These are phyloP conservation scores for Pseudozyma tsukubaensis DNA, from an alignment of 1,284 basidiomycete species.

Conservation along the genomic window DNA sequence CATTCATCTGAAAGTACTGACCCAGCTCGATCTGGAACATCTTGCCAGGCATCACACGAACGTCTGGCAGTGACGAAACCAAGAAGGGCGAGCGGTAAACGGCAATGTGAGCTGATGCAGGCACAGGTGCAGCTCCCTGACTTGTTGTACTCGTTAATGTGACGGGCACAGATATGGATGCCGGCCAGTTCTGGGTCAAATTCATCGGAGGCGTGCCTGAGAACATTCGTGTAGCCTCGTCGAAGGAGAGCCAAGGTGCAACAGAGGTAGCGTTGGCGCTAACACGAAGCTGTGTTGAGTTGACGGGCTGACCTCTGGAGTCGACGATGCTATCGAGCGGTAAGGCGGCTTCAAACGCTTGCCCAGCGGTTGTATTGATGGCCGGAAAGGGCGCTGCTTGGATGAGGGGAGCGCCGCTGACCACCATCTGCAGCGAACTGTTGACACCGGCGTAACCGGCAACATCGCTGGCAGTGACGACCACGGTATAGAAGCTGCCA, in stretches of 20 bases:
- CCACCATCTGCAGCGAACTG: conserved; percentile 53
- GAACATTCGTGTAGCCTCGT: conserved; percentile 73
- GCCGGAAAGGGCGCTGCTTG: conserved; percentile 52
- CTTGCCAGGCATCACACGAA: conserved; percentile 32
- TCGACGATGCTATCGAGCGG: conserved; percentile 27
- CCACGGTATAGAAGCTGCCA: conserved; percentile 54
- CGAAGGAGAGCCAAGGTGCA: conserved; percentile 76
- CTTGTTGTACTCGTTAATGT: conserved; percentile 69
- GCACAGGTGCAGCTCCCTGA: conserved; percentile 15
- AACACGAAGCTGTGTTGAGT: conserved; percentile 21
- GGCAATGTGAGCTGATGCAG: conserved; percentile 61
- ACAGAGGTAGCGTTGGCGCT: conserved; percentile 71
- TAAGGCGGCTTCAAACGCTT: conserved; percentile 65
- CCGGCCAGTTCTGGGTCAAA: conserved; percentile 60
- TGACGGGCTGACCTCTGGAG: conserved; percentile 17
- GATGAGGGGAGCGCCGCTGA: conserved; percentile 45
- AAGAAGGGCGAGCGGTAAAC: conserved; percentile 39
- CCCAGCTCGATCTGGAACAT: conserved; percentile 40
- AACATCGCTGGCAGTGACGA: conserved; percentile 61
- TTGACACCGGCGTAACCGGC: conserved; percentile 57
- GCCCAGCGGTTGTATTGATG: conserved; percentile 74
- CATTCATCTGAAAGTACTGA: conserved; percentile 25
- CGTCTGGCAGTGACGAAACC: conserved; percentile 23
- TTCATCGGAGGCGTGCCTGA: conserved; percentile 75
- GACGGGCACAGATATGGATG: conserved; percentile 73